Evolutionary conservation across 2,329 filamentous ascomycete genomes (phyloP), one percentile per base, ranked within the genome.

Genomic region (Chaetoscypha palmicola): DNA sequence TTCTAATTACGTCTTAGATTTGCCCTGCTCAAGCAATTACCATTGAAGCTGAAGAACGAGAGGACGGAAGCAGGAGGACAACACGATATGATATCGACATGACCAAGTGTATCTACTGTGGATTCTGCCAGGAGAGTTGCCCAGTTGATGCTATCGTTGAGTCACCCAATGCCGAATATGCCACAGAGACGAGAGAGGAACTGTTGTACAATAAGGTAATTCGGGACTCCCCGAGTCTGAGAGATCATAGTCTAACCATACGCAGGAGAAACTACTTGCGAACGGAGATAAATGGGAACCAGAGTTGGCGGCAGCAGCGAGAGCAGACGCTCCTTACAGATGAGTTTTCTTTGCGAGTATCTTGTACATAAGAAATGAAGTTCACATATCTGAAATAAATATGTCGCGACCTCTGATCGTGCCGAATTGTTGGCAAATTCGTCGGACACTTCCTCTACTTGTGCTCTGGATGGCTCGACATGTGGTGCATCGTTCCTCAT

Each of bases 91-190:
- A 98, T 66, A 96, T 98, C 64, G 92, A 98, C 71, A 98, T 98
- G 92, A 97, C 92, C 62, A 98, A 98, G 77, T 98, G 92, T 73
- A 98, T 98, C 69, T 98, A 97, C 80, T 97, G 92, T 67, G 92
- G 92, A 40, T 94, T 94, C 73, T 97, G 92, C 79, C 91, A 96
- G 73, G 92, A 98, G 74, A 94, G 87, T 54, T 98, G 92, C 72
- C 92, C 92, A 34, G 92, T 98, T 43, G 92, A 98, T 69, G 92
- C 92, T 48, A 98, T 87, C 66, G 83, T 87, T 47, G 83, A 86
- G 65, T 77, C 77, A 23, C 80, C 82, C 42, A 86, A 86, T 58
- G 81, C 81, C 38, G 82, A 86, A 66, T 86, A 86, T 57, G 81
- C 82, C 33, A 86, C 80, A 2, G 82, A 86, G 68, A 83, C 80